These are phyloP conservation scores for Lanmaoa rubissima DNA, from an alignment of 768 basidiomycete species.

Conservation along the genomic window DNA sequence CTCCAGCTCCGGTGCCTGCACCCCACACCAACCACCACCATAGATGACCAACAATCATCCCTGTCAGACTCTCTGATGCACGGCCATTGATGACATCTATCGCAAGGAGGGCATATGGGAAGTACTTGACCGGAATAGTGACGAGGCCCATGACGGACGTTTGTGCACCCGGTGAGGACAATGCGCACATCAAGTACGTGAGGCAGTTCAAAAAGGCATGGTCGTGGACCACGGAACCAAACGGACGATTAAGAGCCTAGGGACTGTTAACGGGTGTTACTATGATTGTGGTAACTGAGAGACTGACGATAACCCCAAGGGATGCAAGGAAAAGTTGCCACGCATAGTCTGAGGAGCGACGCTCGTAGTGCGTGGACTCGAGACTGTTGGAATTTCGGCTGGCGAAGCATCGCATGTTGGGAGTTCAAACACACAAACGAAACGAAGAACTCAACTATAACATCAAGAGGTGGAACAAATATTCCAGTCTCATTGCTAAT, in stretches of 20 bases:
- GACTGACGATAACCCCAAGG: conserved; percentile 58
- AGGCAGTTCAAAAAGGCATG: conserved; percentile 66
- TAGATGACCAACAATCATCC: conserved; percentile 72
- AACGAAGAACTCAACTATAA: conserved; percentile 35
- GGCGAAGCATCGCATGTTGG: background rate
- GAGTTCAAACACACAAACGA: background rate
- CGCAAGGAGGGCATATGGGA: conserved; percentile 70
- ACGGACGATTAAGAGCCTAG: conserved; percentile 58
- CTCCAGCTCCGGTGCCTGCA: conserved; percentile 39
- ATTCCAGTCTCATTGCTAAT: conserved; percentile 31
- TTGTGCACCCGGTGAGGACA: conserved; percentile 63
- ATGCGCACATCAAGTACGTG: conserved; percentile 63
- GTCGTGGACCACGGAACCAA: conserved; percentile 53
- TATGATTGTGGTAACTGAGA: background rate
- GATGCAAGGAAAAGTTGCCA: conserved; percentile 66
- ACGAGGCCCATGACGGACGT: conserved; percentile 81
- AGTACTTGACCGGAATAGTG: conserved; percentile 66
- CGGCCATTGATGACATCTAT: conserved; percentile 71
- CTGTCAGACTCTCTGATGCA: conserved; percentile 59
- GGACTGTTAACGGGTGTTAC: background rate
- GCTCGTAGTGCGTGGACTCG: conserved; percentile 57
- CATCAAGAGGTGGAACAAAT: conserved; percentile 45
- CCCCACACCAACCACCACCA: conserved; percentile 81
- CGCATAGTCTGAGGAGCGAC: conserved; percentile 70
- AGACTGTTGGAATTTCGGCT: conserved; percentile 68